phyloP scores from a whole-genome alignment of 768 basidiomycete species.

The Punctularia strigosozonata region DNA sequence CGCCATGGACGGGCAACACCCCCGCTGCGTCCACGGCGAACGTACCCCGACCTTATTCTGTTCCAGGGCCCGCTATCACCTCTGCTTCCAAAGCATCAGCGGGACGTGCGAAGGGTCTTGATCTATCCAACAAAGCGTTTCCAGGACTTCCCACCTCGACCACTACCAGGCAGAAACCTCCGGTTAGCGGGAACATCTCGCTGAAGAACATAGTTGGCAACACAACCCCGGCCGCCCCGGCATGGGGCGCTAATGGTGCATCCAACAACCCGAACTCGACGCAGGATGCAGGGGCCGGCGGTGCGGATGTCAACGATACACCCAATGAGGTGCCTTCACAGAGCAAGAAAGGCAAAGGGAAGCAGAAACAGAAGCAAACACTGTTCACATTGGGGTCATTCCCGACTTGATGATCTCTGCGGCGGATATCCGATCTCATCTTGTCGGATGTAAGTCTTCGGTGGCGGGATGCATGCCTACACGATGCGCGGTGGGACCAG shows the following conservation, averaged over 20 bases:
- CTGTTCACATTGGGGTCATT: slow-evolving; percentile 56
- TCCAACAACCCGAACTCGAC: slow-evolving; percentile 6
- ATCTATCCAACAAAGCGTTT: slow-evolving; percentile 45
- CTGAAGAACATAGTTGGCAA: slow-evolving; percentile 55
- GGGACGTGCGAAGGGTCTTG: slow-evolving; percentile 18
- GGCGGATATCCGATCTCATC: no score
- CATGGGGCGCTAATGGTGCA: slow-evolving; percentile 15
- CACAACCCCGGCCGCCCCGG: slow-evolving; percentile 20
- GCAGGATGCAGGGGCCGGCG: slow-evolving; percentile 5
- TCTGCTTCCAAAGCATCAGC: slow-evolving; percentile 3
- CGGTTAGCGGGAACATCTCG: slow-evolving; percentile 51
- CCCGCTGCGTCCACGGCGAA: slow-evolving; percentile 14
- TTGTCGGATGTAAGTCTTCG: no score
- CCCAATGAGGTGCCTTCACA: slow-evolving; percentile 21
- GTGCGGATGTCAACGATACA: slow-evolving; percentile 4
- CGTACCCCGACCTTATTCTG: slow-evolving; percentile 10
- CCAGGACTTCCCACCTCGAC: slow-evolving; percentile 51
- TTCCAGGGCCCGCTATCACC: slow-evolving; percentile 6
- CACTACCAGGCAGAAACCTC: slow-evolving; percentile 27
- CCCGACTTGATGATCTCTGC: slow-evolving; percentile 26
- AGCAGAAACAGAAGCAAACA: slow-evolving; percentile 78
- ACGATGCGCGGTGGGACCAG: no score
- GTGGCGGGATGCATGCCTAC: no score
- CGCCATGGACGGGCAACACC: slow-evolving; percentile 43
- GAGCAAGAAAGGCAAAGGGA: slow-evolving; percentile 70